Evolutionary conservation across 805 yeast genomes (phyloP).

Genomic region (Zygosaccharomyces gambellarensis): DNA sequence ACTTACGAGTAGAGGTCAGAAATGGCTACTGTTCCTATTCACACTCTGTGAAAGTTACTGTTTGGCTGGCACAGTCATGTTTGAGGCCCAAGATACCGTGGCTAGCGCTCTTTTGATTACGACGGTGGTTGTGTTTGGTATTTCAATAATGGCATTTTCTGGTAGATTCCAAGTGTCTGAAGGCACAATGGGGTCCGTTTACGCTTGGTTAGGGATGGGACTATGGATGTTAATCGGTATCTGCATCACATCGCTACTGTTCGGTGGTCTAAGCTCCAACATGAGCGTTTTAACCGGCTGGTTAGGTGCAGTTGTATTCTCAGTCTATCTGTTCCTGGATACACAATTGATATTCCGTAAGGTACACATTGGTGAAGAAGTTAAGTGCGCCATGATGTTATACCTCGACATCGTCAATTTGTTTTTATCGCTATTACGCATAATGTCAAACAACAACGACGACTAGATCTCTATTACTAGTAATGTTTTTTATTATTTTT

Average conservation of each 20-base stretch:
- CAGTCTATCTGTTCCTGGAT: constrained; percentile 69
- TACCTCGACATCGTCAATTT: constrained; percentile 80
- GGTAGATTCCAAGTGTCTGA: constrained; percentile 39
- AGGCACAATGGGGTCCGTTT: constrained; percentile 33
- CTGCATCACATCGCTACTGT: constrained; percentile 59
- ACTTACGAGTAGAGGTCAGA: constrained; percentile 27
- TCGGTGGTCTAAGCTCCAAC: constrained; percentile 55
- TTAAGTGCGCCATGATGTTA: constrained; percentile 70
- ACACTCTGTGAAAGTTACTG: constrained; percentile 72
- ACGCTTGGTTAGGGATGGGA: constrained; percentile 42
- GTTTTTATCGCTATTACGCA: constrained; percentile 69
- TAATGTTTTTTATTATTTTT: not conserved
- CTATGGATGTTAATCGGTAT: constrained; percentile 67
- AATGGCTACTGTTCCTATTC: constrained; percentile 56
- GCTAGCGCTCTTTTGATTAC: constrained; percentile 71
- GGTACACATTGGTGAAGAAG: constrained; percentile 76
- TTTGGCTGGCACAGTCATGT: constrained; percentile 61
- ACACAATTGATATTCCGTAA: constrained; percentile 75
- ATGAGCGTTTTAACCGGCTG: constrained; percentile 64
- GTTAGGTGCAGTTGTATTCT: constrained; percentile 69
- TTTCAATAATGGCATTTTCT: constrained; percentile 70
- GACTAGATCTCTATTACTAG: constrained; percentile 10
- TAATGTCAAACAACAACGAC: constrained; percentile 39
- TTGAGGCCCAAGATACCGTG: constrained; percentile 58
- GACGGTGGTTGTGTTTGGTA: constrained; percentile 64